phyloP scores from a whole-genome alignment of 2,329 filamentous ascomycete species.

The Colletotrichum sojae region DNA sequence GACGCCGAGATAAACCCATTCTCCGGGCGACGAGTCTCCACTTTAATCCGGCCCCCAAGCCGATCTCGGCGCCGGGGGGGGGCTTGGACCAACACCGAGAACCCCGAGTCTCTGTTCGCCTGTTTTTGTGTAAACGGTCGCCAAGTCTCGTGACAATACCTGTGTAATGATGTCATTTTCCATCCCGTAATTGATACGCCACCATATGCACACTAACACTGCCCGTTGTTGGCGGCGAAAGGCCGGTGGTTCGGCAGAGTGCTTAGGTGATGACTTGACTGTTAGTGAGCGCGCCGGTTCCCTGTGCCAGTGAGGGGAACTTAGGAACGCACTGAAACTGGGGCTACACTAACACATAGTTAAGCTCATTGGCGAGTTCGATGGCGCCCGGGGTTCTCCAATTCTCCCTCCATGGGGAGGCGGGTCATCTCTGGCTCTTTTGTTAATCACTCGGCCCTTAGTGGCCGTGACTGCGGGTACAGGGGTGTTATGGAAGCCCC shows the following conservation, averaged over 20 bases:
- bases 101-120: not conserved
- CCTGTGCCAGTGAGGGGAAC: not conserved
- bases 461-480: slow-evolving; percentile 3
- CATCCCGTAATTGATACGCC: too few relatives aligned
- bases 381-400: slow-evolving; percentile 9
- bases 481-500: not conserved
- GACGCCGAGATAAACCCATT: not conserved
- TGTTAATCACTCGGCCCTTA: slow-evolving; percentile 1
- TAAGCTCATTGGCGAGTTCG: slow-evolving; percentile 12
- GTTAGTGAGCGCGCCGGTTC: slow-evolving; percentile 13
- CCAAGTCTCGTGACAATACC: not conserved
- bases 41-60: not conserved
- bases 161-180: not conserved
- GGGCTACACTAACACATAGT: not conserved
- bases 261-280: not conserved
- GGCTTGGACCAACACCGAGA: not conserved
- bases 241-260: not conserved
- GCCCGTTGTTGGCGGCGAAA: too few relatives aligned
- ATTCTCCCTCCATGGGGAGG: slow-evolving; percentile 5
- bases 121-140: not conserved
- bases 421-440: not conserved
- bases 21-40: not conserved
- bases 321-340: too few relatives aligned
- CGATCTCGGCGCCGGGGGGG: not conserved
- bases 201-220: too few relatives aligned